Conservation (phyloP, 169 alveolate species). For the Eimeria tenella region DNA sequence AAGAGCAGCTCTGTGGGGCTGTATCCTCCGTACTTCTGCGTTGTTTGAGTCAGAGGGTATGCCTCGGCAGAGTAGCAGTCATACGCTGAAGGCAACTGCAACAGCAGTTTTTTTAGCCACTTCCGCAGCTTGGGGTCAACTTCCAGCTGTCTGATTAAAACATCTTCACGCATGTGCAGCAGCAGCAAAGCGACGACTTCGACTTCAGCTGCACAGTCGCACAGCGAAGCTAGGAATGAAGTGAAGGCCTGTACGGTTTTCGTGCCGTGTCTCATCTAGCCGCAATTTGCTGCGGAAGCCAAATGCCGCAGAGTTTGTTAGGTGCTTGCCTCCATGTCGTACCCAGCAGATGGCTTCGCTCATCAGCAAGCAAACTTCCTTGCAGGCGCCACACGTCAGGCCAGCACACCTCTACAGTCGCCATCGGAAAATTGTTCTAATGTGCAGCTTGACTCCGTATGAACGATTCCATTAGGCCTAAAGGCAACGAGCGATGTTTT, state of each 20-base stretch:
- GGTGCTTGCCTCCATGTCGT: neutral
- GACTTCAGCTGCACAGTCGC: slow-evolving; percentile 32
- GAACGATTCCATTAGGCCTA: no score
- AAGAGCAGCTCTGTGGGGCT: neutral
- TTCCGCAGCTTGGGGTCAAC: neutral
- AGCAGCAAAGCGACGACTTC: slow-evolving; percentile 34
- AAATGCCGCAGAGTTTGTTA: neutral
- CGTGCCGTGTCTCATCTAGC: neutral
- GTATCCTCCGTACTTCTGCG: slow-evolving; percentile 21
- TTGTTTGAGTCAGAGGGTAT: slow-evolving; percentile 6
- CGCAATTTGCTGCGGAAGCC: neutral
- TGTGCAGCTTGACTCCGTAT: neutral
- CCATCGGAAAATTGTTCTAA: neutral
- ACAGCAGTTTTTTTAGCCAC: slow-evolving; percentile 52
- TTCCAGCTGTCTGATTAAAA: slow-evolving; percentile 15
- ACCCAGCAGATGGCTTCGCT: slow-evolving; percentile 47
- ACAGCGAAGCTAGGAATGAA: neutral
- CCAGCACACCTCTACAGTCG: slow-evolving; percentile 1
- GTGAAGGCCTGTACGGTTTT: neutral
- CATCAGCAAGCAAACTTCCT: slow-evolving; percentile 8
- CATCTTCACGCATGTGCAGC: slow-evolving; percentile 59
- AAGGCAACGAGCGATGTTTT: no score
- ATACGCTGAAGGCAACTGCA: slow-evolving; percentile 30
- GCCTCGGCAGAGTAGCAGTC: slow-evolving; percentile 15
- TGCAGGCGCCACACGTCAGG: slow-evolving; percentile 63